These are phyloP conservation scores for Diaporthe sp. DNA, from an alignment of 2,329 filamentous ascomycete species.

Conservation along the genomic window DNA sequence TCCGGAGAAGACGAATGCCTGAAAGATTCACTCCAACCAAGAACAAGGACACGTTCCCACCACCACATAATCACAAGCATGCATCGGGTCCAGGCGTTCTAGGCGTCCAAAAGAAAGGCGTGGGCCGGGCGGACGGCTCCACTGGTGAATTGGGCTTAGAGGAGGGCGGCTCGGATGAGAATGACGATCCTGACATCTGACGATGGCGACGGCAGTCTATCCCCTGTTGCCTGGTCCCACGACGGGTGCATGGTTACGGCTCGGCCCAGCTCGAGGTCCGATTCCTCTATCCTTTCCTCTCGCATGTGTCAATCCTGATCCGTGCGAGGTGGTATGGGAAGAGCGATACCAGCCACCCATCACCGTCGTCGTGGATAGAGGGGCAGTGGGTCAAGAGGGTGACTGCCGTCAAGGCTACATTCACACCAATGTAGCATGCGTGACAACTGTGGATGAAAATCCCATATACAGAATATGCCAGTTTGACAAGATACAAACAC, in stretches of 20 bases:
- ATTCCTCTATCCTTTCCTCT: constrained; percentile 3
- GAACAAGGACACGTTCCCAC: constrained; percentile 44
- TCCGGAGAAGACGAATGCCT: constrained; percentile 65
- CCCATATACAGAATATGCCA: neutral
- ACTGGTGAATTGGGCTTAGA: constrained; percentile 54
- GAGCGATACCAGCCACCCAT: neutral
- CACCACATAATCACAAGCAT: constrained; percentile 54
- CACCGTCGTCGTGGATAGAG: constrained; percentile 62
- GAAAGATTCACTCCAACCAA: constrained; percentile 71
- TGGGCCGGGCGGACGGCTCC: constrained; percentile 45
- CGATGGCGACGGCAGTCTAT: constrained; percentile 71
- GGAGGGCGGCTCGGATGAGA: constrained; percentile 70
- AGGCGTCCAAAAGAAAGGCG: constrained; percentile 62
- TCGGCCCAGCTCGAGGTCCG: constrained; percentile 1
- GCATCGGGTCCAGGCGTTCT: constrained; percentile 63
- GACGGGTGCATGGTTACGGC: constrained; percentile 45
- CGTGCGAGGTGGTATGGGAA: constrained; percentile 16
- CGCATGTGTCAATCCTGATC: constrained; percentile 22
- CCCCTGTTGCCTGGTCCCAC: constrained; percentile 77
- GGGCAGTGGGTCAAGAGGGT: constrained; percentile 74
- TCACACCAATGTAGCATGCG: constrained; percentile 1
- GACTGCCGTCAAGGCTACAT: constrained; percentile 64
- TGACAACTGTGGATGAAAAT: neutral
- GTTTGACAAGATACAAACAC: neutral
- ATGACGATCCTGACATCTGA: constrained; percentile 76